phyloP scores from a whole-genome alignment of 495 filamentous ascomycete genomes.

The Talaromyces proteolyticus region DNA sequence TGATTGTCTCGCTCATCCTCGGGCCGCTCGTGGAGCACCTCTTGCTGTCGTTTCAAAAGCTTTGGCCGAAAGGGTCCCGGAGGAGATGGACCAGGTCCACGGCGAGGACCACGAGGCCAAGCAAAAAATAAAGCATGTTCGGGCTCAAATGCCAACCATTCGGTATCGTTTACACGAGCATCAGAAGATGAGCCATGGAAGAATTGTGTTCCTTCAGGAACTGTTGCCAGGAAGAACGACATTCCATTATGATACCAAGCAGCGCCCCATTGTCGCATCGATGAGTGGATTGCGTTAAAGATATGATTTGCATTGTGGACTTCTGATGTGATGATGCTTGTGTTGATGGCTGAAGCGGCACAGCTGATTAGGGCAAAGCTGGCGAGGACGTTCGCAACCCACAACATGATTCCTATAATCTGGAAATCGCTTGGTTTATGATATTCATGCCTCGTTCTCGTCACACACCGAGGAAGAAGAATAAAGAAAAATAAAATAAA shows the following conservation, averaged over 20 bases:
- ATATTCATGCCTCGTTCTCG: too few species aligned
- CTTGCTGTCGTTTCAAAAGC: neutral
- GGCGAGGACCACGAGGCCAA: neutral
- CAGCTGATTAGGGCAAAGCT: neutral
- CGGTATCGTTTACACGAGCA: constrained; percentile 39
- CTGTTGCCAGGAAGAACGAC: constrained; percentile 53
- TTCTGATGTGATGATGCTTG: neutral
- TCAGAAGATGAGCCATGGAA: constrained; percentile 50
- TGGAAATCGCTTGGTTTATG: too few species aligned
- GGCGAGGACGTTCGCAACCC: neutral
- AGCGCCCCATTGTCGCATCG: constrained; percentile 65
- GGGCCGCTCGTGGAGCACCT: neutral
- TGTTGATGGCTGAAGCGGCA: neutral
- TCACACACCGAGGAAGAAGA: too few species aligned
- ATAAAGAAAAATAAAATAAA: too few species aligned
- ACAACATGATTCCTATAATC: too few species aligned
- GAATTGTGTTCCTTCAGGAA: constrained; percentile 53
- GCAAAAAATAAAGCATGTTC: constrained; percentile 61
- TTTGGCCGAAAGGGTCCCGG: too few species aligned
- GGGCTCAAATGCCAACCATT: constrained; percentile 69
- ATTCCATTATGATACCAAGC: constrained; percentile 64
- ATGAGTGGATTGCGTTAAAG: constrained; percentile 61
- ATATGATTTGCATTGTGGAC: constrained; percentile 47
- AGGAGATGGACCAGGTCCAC: too few species aligned
- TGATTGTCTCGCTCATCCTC: neutral